Evolutionary conservation across 2,329 filamentous ascomycete species (phyloP).

Genomic region (Fusarium liriodendri): DNA sequence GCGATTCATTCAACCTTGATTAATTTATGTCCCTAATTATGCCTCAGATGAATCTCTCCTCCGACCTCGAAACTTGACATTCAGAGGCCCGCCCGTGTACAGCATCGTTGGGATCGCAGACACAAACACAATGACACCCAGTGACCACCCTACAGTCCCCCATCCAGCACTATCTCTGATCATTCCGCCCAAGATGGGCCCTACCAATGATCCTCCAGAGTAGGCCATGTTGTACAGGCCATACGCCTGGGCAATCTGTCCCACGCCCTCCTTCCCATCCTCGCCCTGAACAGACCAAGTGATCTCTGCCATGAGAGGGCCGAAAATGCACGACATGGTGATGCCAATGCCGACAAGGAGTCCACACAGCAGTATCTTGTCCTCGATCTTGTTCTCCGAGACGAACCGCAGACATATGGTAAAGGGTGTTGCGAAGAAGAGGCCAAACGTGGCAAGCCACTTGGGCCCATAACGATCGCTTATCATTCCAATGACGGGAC

Average conservation of each 20-base stretch:
- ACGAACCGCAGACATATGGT: slow-evolving; percentile 50
- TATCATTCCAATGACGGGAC: slow-evolving; percentile 46
- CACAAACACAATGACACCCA: slow-evolving; percentile 44
- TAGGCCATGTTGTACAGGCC: slow-evolving; percentile 52
- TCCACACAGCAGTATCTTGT: slow-evolving; percentile 49
- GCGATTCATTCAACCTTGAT: background rate
- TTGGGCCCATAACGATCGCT: slow-evolving; percentile 51
- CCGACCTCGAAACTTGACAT: slow-evolving; percentile 41
- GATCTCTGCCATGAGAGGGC: slow-evolving; percentile 51
- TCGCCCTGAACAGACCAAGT: slow-evolving; percentile 46
- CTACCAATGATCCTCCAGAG: slow-evolving; percentile 47
- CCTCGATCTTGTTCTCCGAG: slow-evolving; percentile 41
- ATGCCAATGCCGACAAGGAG: slow-evolving; percentile 47
- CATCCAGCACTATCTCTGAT: slow-evolving; percentile 48
- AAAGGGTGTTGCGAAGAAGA: slow-evolving; percentile 49
- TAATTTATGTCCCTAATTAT: background rate
- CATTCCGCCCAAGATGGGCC: slow-evolving; percentile 50
- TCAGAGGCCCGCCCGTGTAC: slow-evolving; percentile 46
- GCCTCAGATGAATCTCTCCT: background rate
- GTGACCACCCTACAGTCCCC: slow-evolving; percentile 47
- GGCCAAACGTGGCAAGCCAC: slow-evolving; percentile 48
- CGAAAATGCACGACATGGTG: slow-evolving; percentile 46
- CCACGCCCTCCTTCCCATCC: slow-evolving; percentile 33
- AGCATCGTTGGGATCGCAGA: slow-evolving; percentile 43
- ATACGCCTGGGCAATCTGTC: slow-evolving; percentile 50